Evolutionary conservation across 192 early-diverging fungal genomes (phyloP), one percentile per base, ranked within the genome.

Genomic region (Rhizoclosmatium globosum): DNA sequence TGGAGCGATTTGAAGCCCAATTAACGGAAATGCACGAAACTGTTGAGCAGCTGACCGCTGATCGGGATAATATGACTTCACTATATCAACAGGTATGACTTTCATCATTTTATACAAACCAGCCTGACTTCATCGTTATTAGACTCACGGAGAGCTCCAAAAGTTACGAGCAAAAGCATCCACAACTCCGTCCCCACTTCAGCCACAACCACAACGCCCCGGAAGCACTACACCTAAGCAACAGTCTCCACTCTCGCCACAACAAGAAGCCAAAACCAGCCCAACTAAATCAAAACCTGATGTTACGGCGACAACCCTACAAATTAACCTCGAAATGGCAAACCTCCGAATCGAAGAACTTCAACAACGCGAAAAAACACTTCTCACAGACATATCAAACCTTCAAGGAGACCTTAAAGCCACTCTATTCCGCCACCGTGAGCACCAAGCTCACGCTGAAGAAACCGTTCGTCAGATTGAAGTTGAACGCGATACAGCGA

Each of bases 61-160:
- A 89, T 45, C 81, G 88, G 1, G 86, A 89, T 61, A 85, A 84
- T 48, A 45, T 87, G 19, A 57, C 67, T 3, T 45, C 9, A 9
- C 67, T 89, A 41, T 89, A 89, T 68, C 72, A 82, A 48, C 86
- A 89, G 82, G 84, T 83, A 53, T 65, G 48, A 53, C 61, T 61
- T 73, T 31, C 15, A 15, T n/a, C 17, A 64, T 73, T 46, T 74
- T 38, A 23, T 74, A 11, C 41, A 9, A 19, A 9, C n/a, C 47
- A 46, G 19, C 1, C 43, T 70, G 7, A 64, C 7, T 64, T 64
- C 39, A 64, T 11, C 11, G 0, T 21, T 38, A 6, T 70, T 53
- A 70, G 71, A 46, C 57, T 48, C 66, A 78, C 17, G 9, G n/a
- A 17, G 76, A 78, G 47, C 21, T 78, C 39, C 67, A 78, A 71